Percentiles rank a stretch among this genome's conserved stretches.
Evolutionary conservation across 129 eudicot genomes (phyloP).

Genomic region (Silybum marianum): DNA sequence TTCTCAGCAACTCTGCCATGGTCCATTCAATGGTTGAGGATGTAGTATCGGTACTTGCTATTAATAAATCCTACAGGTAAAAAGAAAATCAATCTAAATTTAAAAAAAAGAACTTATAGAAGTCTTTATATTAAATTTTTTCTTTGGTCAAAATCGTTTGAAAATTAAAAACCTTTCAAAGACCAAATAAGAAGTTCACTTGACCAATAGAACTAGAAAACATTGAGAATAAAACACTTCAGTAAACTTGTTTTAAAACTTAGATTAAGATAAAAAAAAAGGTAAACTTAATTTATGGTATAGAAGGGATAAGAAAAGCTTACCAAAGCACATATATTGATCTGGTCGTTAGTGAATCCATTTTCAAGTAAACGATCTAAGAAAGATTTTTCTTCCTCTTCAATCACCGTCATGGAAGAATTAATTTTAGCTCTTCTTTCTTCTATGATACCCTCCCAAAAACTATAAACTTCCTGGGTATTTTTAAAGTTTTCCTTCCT

Average conservation of each 20-base stretch:
- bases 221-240: not conserved
- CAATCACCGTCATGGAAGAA: not conserved
- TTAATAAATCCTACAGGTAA: slow-evolving; percentile 29
- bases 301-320: not conserved
- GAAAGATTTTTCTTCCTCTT: not conserved
- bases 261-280: not conserved
- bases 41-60: slow-evolving; percentile 33
- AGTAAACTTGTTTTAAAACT: not conserved
- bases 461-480: too few species aligned
- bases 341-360: slow-evolving; percentile 4
- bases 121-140: too few species aligned
- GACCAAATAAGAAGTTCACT: not conserved
- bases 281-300: not conserved
- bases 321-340: slow-evolving; percentile 11
- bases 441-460: not conserved
- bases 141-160: too few species aligned
- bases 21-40: slow-evolving; percentile 39
- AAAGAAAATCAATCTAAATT: not conserved
- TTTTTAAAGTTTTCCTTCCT: too few species aligned
- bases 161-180: not conserved
- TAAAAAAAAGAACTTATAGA: too few species aligned
- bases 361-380: slow-evolving; percentile 7
- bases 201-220: too few species aligned
- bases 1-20: slow-evolving; percentile 37
- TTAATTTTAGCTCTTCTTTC: not conserved